Conservation (phyloP, 371 early-diverging fungal species). For the Apophysomyces sp. region DNA sequence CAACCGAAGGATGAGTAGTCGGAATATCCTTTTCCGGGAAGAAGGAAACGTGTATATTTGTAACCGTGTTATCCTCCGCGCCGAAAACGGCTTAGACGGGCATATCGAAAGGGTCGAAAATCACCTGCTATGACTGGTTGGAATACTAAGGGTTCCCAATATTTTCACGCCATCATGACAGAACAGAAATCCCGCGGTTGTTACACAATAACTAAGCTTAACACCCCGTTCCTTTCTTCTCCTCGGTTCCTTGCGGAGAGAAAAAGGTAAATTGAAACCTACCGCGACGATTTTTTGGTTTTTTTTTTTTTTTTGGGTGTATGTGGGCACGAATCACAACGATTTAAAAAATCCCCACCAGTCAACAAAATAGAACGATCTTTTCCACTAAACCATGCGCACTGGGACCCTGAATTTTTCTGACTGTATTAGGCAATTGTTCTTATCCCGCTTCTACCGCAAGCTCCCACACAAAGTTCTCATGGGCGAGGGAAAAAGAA, state of each 20-base stretch:
- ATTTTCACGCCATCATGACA: constrained; percentile 2
- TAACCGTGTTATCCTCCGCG: background rate
- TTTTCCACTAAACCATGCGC: background rate
- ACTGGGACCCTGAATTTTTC: background rate
- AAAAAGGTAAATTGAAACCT: background rate
- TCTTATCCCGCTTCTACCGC: background rate
- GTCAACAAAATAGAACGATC: background rate
- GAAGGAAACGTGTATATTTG: background rate
- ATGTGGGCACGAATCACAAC: background rate
- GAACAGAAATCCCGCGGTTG: background rate
- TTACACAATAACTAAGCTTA: background rate
- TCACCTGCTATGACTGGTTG: constrained; percentile 1
- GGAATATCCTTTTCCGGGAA: background rate
- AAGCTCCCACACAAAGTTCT: constrained; percentile 1
- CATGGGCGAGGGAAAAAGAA: constrained; percentile 1
- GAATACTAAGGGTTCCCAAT: background rate
- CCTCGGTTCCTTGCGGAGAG: background rate
- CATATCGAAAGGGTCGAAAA: background rate
- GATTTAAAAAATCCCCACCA: background rate
- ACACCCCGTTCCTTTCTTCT: background rate
- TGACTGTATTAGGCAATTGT: background rate
- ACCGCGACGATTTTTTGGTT: background rate
- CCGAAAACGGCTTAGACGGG: background rate
- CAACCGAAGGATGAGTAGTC: background rate
- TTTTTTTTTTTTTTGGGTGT: background rate